Conservation (phyloP, 768 basidiomycete genomes). For the Russula sp. region DNA sequence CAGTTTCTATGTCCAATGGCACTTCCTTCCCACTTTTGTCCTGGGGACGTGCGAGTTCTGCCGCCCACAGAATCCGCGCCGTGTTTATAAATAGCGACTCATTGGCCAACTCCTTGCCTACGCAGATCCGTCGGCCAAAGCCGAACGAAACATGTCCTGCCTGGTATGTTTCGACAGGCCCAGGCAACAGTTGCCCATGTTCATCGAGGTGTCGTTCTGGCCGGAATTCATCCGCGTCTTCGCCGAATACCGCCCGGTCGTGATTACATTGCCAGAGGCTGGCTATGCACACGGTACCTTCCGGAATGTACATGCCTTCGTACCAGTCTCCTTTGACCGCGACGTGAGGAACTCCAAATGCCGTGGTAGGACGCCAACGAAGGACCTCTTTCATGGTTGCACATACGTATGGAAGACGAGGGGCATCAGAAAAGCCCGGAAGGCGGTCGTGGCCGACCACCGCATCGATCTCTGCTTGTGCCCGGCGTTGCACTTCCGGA, state of each 20-base stretch:
- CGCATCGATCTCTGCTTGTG: constrained; percentile 29
- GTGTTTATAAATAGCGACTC: constrained; percentile 29
- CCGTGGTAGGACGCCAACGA: constrained; percentile 8
- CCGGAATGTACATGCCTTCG: constrained; percentile 37
- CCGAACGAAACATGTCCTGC: constrained; percentile 26
- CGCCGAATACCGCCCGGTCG: constrained; percentile 14
- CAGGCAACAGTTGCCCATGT: neutral
- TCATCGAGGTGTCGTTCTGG: constrained; percentile 28
- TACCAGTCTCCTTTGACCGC: constrained; percentile 35
- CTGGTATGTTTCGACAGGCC: neutral
- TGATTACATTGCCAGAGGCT: constrained; percentile 29
- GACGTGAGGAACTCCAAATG: neutral
- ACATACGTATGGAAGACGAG: constrained; percentile 26
- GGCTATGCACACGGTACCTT: constrained; percentile 37
- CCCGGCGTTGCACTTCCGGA: constrained; percentile 25
- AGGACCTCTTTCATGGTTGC: constrained; percentile 29
- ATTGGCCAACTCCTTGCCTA: constrained; percentile 26
- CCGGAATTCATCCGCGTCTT: constrained; percentile 27
- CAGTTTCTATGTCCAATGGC: neutral
- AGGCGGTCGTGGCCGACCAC: constrained; percentile 27
- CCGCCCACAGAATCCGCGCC: constrained; percentile 28
- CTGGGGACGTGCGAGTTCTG: constrained; percentile 14
- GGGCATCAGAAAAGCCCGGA: constrained; percentile 26
- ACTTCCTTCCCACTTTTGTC: constrained; percentile 23
- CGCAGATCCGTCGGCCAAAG: constrained; percentile 29